Percentiles rank a stretch among this genome's conserved stretches.
Evolutionary conservation across 495 filamentous ascomycete species (phyloP).

Genomic region (Penicillium psychrofluorescens): DNA sequence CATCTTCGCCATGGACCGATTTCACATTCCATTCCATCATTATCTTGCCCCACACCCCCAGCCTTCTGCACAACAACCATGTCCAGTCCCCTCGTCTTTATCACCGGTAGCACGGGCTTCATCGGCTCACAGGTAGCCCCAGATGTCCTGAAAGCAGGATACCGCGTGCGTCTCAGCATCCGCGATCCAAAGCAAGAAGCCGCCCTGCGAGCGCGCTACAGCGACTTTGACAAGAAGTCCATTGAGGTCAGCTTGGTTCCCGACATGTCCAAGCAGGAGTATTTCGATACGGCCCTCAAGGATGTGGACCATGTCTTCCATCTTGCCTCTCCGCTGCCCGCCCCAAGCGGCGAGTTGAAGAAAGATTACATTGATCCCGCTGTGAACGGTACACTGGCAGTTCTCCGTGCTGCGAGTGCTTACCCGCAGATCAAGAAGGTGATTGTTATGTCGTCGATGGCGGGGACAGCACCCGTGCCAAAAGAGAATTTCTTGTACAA

Average conservation of each 20-base stretch:
- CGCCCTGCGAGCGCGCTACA: conserved; percentile 9
- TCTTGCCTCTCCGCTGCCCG: conserved; percentile 38
- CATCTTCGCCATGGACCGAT: too few relatives aligned
- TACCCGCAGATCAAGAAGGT: conserved; percentile 27
- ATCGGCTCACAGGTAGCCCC: conserved; percentile 25
- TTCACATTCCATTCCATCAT: too few relatives aligned
- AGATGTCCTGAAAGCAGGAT: conserved; percentile 13
- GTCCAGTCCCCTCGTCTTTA: conserved; percentile 10
- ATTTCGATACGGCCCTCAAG: conserved; percentile 39
- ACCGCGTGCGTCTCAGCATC: conserved; percentile 15
- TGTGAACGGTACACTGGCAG: conserved; percentile 23
- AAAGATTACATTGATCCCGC: conserved; percentile 21
- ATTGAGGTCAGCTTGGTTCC: conserved; percentile 37
- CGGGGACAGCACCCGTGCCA: conserved; percentile 17
- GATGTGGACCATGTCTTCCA: conserved; percentile 45
- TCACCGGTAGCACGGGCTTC: conserved; percentile 5
- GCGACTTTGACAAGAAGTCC: conserved; percentile 2
- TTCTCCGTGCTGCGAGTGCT: conserved; percentile 30
- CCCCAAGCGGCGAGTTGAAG: conserved; percentile 10
- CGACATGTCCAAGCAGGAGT: conserved; percentile 34
- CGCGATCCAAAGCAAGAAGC: conserved; percentile 15
- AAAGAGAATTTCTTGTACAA: neutral
- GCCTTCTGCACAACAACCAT: too few relatives aligned
- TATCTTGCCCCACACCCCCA: too few relatives aligned
- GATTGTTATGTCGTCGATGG: conserved; percentile 34